Base-by-base conservation (phyloP, 2,329 filamentous ascomycete genomes). In the Pseudopyrenochaeta lycopersici region DNA sequence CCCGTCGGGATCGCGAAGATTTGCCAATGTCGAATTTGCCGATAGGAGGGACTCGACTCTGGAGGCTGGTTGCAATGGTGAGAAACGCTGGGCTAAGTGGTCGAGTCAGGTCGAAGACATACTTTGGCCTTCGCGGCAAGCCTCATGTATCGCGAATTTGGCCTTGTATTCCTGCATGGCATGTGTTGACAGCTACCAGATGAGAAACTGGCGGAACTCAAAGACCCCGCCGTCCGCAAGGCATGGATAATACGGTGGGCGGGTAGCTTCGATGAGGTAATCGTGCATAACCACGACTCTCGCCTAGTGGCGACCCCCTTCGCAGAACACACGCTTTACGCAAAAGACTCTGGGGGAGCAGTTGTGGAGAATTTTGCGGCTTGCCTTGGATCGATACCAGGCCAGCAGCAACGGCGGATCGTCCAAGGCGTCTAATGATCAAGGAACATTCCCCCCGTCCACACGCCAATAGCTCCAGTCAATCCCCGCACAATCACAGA, bases 61-160 rank as follows among this genome's bases (percentile, higher is more conserved):
- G 51, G 83, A 78, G 27, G 84, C 91, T 96, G 66, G 40, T 47
- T 18, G 89, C 88, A 7, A 85, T 76, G 51, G 82, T 77, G 23
- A 82, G 89, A 92, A 58, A 41, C 15, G 41, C 12, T 39, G 50
- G 33, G 7, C 36, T 6, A 31, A 30, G 33, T 1, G 10, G 10
- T 27, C 9, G 2, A 17, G 27, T 41, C 49, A 15, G 47, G 51
- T 9, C 4, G 23, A 35, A 41, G 41, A 36, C 83, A 72, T 83
- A 96, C 93, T 84, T 81, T 87, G 90, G 36, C 93, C 92, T 75
- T 96, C 91, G 51, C 93, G 85, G 57, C 90, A 89, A 36, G 94
- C 94, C 62, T 90, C 90, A 72, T 98, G 94, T 38, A 97, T 88
- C 23, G 92, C 90, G 66, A 88, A 97, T 67, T 89, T 91, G 46